Base-by-base conservation (phyloP, 2,329 filamentous ascomycete species). In the Botrytis tulipae region DNA sequence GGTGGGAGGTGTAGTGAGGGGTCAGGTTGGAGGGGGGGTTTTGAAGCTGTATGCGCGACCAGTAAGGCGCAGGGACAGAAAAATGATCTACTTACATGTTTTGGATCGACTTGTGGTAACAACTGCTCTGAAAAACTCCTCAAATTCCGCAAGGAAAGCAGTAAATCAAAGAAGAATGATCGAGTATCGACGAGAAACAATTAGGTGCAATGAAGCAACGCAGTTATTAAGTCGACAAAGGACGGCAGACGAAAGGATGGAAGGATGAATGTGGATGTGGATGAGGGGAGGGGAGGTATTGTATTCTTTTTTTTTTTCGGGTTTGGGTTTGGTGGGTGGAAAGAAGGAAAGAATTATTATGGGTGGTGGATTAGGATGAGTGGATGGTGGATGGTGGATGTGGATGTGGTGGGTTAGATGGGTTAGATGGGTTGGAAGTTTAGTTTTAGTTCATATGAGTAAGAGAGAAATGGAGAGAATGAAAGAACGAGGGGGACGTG, bases 151-250 rank as follows among this genome's bases (percentile, higher is more conserved):
- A 70, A 73, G 75, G 73, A 77, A 80, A 79, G 76, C 77, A 78
- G 78, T 67, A 77, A 82, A 81, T 79, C 79, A 77, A 78, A 79
- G 77, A 82, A 81, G 77, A 80, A 78, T 77, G 77, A 78, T 76
- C 77, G 74, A 79, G 78, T 79, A 80, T 80, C 79, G 78, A 81
- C 76, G 79, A 75, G 63, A 75, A 81, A 81, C 77, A 80, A 80
- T 78, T 77, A 57, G 79, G 78, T 75, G 78, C 78, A 79, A 77
- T 77, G 70, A 77, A 76, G 70, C 73, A 76, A 74, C 76, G 78
- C 74, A 73, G 74, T 73, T 73, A 76, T 75, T 73, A 59, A 72
- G 44, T 72, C 54, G 73, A 72, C 72, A 73, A 75, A 75, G 77
- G 73, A 72, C 76, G 76, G 73, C 73, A 73, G 75, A 77, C 66